Evolutionary conservation across 768 basidiomycete genomes (phyloP).

Genomic region (Galerina sulciceps): DNA sequence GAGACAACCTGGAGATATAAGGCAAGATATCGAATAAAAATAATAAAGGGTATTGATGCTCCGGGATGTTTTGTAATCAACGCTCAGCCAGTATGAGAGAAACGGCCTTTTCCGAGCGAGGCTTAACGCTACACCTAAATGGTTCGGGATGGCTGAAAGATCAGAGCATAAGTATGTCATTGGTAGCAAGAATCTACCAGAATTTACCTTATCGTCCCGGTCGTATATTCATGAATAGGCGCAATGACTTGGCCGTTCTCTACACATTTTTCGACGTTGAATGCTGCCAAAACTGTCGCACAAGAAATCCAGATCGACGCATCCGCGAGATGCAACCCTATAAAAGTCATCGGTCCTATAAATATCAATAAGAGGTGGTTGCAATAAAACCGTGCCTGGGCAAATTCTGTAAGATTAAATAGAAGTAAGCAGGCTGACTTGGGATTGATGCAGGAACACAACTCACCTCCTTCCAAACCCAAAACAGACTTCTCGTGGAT

Average conservation of each 20-base stretch:
- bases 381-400: conserved; percentile 40
- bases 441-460: conserved; percentile 5
- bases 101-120: conserved; percentile 62
- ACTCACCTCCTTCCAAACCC: conserved; percentile 71
- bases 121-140: conserved; percentile 62
- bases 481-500: conserved; percentile 66
- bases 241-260: conserved; percentile 49
- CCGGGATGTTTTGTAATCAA: conserved; percentile 17
- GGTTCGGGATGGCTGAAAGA: conserved; percentile 61
- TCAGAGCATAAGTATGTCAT: neutral
- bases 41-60: conserved; percentile 15
- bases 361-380: conserved; percentile 1
- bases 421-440: conserved; percentile 1
- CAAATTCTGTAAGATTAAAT: conserved; percentile 39
- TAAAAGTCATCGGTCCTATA: conserved; percentile 5
- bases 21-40: conserved; percentile 41
- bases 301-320: conserved; percentile 56
- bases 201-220: conserved; percentile 65
- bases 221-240: conserved; percentile 60
- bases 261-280: conserved; percentile 51
- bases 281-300: conserved; percentile 55
- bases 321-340: conserved; percentile 59
- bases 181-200: neutral
- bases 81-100: conserved; percentile 54
- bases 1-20: conserved; percentile 18